phyloP scores from a whole-genome alignment of 2,329 filamentous ascomycete species.

The Hymenoscyphus fructigenus region DNA sequence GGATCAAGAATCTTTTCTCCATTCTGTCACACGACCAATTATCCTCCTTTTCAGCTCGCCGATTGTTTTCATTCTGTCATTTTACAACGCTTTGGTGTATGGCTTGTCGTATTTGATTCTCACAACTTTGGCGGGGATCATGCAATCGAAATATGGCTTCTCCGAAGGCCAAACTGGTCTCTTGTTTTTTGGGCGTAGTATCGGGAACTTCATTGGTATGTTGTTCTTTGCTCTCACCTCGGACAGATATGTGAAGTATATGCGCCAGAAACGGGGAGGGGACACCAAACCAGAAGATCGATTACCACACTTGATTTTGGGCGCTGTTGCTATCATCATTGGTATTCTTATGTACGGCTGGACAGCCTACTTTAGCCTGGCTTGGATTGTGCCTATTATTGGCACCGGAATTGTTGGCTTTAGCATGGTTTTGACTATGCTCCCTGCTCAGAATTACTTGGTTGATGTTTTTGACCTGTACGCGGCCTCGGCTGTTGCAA shows the following conservation, averaged over 20 bases:
- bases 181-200: background rate
- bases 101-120: background rate
- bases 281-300: background rate
- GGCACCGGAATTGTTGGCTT: constrained; percentile 59
- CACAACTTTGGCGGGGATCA: background rate
- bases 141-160: background rate
- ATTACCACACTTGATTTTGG: background rate
- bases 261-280: background rate
- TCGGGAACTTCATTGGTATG: background rate
- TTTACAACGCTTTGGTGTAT: background rate
- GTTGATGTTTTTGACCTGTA: constrained; percentile 51
- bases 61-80: background rate
- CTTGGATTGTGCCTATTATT: constrained; percentile 72
- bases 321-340: background rate
- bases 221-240: background rate
- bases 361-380: constrained; percentile 69
- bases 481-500: constrained; percentile 49
- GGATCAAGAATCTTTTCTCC: background rate
- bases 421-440: constrained; percentile 47
- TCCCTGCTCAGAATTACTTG: constrained; percentile 49
- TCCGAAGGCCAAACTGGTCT: background rate
- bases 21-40: background rate
- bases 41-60: background rate
- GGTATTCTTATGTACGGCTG: constrained; percentile 61
- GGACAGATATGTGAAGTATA: background rate